Conservation (phyloP, 257 asterid species). For the Solanum corneliomulleri region DNA sequence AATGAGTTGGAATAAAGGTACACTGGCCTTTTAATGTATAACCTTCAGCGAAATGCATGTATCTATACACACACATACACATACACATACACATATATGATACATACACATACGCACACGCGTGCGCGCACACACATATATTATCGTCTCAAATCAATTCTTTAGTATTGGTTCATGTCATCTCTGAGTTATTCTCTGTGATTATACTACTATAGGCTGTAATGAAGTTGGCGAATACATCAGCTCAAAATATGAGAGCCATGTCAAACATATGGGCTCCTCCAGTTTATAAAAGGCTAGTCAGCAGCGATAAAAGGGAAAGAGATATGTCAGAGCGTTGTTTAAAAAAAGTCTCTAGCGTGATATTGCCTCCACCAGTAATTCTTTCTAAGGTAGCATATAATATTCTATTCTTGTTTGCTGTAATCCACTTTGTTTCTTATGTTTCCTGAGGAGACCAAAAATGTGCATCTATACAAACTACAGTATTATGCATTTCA, state of each 20-base stretch:
- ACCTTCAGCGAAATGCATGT: neutral
- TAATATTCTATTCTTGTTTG: neutral
- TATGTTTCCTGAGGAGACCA: neutral
- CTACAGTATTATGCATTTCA: neutral
- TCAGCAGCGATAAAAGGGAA: constrained; percentile 64
- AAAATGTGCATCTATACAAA: neutral
- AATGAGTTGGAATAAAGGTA: neutral
- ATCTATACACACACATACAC: too few species aligned
- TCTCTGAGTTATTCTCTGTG: neutral
- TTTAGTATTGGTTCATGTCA: neutral
- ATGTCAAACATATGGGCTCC: constrained; percentile 58
- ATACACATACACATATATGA: too few species aligned
- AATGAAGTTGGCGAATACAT: constrained; percentile 45
- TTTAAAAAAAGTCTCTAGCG: constrained; percentile 44
- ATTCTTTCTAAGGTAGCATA: constrained; percentile 56
- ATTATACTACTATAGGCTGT: constrained; percentile 39
- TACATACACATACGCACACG: too few species aligned
- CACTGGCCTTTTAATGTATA: neutral
- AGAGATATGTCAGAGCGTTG: constrained; percentile 78
- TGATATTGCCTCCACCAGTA: constrained; percentile 46
- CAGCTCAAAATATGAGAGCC: constrained; percentile 44
- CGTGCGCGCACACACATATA: too few species aligned
- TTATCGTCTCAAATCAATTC: neutral
- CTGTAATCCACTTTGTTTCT: neutral
- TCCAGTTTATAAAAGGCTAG: constrained; percentile 72